Percentiles rank a stretch among this genome's conserved stretches.
These are phyloP conservation scores for Spinellus fusiger DNA, from an alignment of 192 early-diverging fungal genomes.

Conservation along the genomic window DNA sequence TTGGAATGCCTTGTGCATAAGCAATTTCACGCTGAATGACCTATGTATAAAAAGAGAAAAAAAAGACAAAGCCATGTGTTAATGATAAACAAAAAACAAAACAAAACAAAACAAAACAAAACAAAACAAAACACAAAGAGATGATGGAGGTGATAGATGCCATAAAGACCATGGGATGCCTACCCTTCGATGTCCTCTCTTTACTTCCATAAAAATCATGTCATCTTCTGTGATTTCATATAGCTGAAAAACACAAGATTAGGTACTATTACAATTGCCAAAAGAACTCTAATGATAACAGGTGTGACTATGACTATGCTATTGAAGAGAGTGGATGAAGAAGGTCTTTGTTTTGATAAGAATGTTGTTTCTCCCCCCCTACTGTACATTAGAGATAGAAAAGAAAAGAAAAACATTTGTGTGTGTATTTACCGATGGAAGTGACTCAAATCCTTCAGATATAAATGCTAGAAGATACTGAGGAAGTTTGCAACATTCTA, in stretches of 20 bases:
- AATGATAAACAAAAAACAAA: background rate
- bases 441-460: constrained; percentile 29
- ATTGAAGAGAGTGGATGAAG: too few species aligned
- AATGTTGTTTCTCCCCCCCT: too few species aligned
- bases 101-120: constrained; percentile 10
- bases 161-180: too few species aligned
- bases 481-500: constrained; percentile 13
- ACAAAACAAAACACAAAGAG: background rate
- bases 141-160: too few species aligned
- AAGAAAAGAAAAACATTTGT: background rate
- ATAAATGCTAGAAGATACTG: constrained; percentile 27
- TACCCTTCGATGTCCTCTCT: constrained; percentile 39
- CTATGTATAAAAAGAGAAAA: constrained; percentile 2
- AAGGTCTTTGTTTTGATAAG: too few species aligned
- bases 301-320: background rate
- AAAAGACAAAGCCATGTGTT: background rate
- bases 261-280: too few species aligned
- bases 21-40: constrained; percentile 26
- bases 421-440: constrained; percentile 20
- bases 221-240: constrained; percentile 33
- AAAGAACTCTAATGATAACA: too few species aligned
- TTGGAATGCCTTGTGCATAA: constrained; percentile 16
- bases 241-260: too few species aligned
- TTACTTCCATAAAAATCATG: constrained; percentile 27
- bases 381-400: background rate